Conservation (phyloP, 768 basidiomycete species). For the Mycena capillaripes region DNA sequence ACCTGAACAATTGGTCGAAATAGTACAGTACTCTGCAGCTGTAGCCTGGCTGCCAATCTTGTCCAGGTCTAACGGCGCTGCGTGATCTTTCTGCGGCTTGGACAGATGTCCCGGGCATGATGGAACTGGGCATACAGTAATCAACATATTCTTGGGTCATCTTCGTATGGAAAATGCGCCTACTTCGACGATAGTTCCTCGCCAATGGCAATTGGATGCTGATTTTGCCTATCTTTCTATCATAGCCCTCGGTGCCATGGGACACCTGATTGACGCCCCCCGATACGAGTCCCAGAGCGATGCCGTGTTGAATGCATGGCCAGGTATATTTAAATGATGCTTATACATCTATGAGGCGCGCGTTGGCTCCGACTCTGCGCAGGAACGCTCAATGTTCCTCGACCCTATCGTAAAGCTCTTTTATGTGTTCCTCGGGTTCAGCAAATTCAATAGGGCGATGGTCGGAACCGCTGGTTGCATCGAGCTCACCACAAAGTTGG, state of each 20-base stretch:
- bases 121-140: conserved; percentile 42
- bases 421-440: conserved; percentile 45
- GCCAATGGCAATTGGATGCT: conserved; percentile 33
- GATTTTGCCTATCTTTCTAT: conserved; percentile 50
- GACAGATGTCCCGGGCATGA: conserved; percentile 20
- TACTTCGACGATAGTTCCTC: conserved; percentile 6
- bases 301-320: conserved; percentile 47
- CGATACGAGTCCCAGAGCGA: conserved; percentile 29
- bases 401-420: conserved; percentile 46
- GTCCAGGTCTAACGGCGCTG: neutral
- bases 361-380: conserved; percentile 33
- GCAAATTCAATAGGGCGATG: conserved; percentile 45
- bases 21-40: too few species aligned
- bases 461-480: conserved; percentile 46
- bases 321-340: conserved; percentile 53
- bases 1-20: too few species aligned
- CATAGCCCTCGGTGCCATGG: conserved; percentile 47
- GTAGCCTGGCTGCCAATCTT: conserved; percentile 10
- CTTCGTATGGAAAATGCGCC: conserved; percentile 41
- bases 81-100: conserved; percentile 19
- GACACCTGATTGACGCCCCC: conserved; percentile 37
- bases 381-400: conserved; percentile 36
- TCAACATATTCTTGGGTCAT: conserved; percentile 47
- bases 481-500: conserved; percentile 50
- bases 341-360: conserved; percentile 47